Conservation (phyloP, 2,329 filamentous ascomycete species). For the Cladosporium colombiae region DNA sequence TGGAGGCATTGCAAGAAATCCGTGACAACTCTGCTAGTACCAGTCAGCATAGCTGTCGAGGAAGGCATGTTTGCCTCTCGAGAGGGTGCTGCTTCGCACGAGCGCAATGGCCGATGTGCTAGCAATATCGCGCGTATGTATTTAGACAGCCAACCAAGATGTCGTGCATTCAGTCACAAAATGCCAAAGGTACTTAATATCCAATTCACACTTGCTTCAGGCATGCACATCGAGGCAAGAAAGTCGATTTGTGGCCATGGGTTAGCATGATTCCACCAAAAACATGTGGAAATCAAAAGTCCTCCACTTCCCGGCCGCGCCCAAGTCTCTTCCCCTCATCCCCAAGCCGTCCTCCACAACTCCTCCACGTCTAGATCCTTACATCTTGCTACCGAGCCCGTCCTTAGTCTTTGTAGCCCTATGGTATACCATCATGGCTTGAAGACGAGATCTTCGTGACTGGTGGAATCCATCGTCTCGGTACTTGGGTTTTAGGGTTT, state of each 20-base stretch:
- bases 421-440: conserved; percentile 6
- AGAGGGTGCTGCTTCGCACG: background rate
- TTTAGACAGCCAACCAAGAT: background rate
- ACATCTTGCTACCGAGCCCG: background rate
- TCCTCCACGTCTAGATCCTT: conserved; percentile 6
- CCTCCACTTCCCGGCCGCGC: conserved; percentile 11
- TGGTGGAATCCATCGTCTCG: conserved; percentile 9
- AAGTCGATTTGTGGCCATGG: background rate
- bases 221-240: background rate
- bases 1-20: background rate
- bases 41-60: background rate
- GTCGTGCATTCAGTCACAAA: background rate
- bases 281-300: background rate
- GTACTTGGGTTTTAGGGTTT: conserved; percentile 10
- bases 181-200: background rate
- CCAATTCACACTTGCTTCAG: background rate
- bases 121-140: background rate
- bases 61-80: background rate
- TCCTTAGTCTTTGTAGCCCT: background rate
- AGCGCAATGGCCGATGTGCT: background rate
- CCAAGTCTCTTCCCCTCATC: conserved; percentile 12
- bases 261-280: background rate
- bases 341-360: conserved; percentile 3
- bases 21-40: background rate
- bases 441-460: background rate